phyloP scores from a whole-genome alignment of 2,329 filamentous ascomycete species.

The Akanthomyces lecanii region DNA sequence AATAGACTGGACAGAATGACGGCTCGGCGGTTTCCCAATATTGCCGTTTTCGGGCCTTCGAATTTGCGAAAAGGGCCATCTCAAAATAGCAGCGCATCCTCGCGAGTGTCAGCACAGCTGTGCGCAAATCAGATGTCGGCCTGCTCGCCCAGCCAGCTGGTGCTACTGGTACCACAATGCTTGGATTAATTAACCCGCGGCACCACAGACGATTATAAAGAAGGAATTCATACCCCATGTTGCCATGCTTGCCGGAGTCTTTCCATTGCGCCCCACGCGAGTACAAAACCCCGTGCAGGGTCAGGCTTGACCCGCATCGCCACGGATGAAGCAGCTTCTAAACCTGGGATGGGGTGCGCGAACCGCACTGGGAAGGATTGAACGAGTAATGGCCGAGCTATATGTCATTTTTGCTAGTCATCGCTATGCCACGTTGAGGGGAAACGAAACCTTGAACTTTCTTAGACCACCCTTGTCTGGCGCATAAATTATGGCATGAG shows the following conservation, averaged over 20 bases:
- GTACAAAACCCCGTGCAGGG: neutral
- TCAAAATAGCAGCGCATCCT: neutral
- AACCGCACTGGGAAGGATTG: neutral
- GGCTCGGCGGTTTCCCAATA: neutral
- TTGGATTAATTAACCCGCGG: neutral
- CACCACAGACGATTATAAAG: neutral
- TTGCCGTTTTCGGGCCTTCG: neutral
- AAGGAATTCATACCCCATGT: neutral
- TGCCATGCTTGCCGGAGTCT: neutral
- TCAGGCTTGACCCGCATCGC: neutral
- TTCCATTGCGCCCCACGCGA: constrained; percentile 9
- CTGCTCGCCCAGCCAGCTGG: neutral
- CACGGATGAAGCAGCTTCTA: neutral
- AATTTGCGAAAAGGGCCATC: neutral
- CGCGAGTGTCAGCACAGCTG: neutral
- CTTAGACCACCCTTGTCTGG: neutral
- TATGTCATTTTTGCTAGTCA: neutral
- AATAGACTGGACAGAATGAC: neutral
- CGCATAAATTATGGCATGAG: neutral
- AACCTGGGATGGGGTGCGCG: constrained; percentile 1
- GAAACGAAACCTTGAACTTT: neutral
- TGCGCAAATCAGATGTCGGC: neutral
- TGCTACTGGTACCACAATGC: neutral
- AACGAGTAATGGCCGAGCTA: neutral
- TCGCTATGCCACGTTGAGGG: neutral